These are phyloP conservation scores for Chalciporus sphaerocephalus DNA, from an alignment of 768 basidiomycete genomes.

Conservation along the genomic window DNA sequence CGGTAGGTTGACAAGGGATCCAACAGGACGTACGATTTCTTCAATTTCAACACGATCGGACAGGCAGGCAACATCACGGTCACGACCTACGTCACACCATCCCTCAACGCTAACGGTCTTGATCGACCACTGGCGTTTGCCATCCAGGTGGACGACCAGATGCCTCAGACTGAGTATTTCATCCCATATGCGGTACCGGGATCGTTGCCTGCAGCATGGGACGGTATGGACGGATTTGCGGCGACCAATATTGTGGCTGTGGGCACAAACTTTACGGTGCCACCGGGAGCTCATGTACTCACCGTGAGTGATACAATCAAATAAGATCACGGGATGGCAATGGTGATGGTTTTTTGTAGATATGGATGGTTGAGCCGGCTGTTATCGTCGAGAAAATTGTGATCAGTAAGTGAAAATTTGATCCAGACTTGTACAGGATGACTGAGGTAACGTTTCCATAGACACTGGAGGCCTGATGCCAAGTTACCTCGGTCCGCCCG, in stretches of 20 bases:
- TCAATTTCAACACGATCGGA: slow-evolving; percentile 1
- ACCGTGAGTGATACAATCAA: not conserved
- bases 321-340: no score
- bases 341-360: not conserved
- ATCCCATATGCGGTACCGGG: not conserved
- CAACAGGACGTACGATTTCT: slow-evolving; percentile 33
- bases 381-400: no score
- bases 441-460: slow-evolving; percentile 16
- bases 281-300: not conserved
- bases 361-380: slow-evolving; percentile 1
- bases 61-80: not conserved
- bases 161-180: not conserved
- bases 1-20: no score
- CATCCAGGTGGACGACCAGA: not conserved
- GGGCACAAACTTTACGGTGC: not conserved
- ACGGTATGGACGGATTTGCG: not conserved
- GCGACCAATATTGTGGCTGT: not conserved
- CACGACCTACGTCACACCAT: not conserved
- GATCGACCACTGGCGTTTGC: not conserved
- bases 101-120: not conserved
- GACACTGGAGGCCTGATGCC: slow-evolving; percentile 53
- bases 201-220: not conserved
- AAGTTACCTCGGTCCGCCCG: slow-evolving; percentile 63
- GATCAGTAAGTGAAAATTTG: no score
- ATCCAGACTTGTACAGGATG: no score